Base-by-base conservation (phyloP, 768 basidiomycete genomes). In the Suillus decipiens region DNA sequence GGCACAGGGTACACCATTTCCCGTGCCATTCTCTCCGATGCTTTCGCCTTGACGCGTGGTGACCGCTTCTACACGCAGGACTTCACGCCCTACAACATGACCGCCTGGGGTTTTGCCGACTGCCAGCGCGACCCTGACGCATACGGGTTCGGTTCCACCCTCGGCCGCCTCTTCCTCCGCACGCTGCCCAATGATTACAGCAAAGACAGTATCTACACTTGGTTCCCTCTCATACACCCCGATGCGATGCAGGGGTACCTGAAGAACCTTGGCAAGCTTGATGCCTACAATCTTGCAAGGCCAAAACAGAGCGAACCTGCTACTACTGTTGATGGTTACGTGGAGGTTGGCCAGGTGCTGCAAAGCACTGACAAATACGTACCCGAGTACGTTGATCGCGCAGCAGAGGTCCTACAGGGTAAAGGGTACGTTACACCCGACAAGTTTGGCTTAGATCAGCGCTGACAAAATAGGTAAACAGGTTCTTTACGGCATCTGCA, bases 161-260 rank as follows among this genome's bases (percentile, higher is more conserved):
- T 93, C 45, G 91, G 89, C 8, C 84, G 88, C 39, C 82, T 94
- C 37, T 77, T 94, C 74, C 77, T 92, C 56, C 89, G 93, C 53
- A 86, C 85, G 22, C 81, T 94, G 1, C 92, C 93, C 1, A 75
- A 86, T 56, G 77, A 91, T 70, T 94, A 82, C 75, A 81, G 82
- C 0, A 81, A 84, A 63, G 86, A 89, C 72, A 90, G 89, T 63
- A 77, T 85, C 54, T 94, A 91, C 71, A 86, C 93, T 4, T 93
- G 90, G 85, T 94, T 93, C 87, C 90, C 93, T n/a, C 80, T 94
- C 50, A 88, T 93, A 86, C 90, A 88, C 0, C 93, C 92, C 4
- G 78, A 81, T 0, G 73, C 86, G 2, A 93, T 93, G 91, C 76
- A 84, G 63, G 75, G 69, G 1, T 72, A 87, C 70, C 76, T 93